A percentile compares a stretch with the other conserved stretches of the same genome.
These are phyloP conservation scores for Salix exigua DNA, from an alignment of 345 rosid genomes.

Conservation along the genomic window DNA sequence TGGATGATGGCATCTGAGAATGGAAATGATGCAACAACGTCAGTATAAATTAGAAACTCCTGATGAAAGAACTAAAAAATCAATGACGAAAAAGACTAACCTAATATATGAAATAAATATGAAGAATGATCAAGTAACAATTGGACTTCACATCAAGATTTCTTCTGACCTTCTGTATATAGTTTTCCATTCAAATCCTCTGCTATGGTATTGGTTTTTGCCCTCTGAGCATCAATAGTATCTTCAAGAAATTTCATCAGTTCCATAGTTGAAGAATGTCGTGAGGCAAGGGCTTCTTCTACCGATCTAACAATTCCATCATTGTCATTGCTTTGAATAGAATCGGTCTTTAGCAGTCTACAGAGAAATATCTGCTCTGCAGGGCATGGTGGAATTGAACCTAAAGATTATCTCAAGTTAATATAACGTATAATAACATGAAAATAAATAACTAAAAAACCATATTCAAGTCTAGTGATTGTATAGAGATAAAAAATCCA, in stretches of 20 bases:
- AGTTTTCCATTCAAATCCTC: constrained; percentile 38
- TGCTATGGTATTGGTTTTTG: constrained; percentile 48
- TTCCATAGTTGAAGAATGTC: constrained; percentile 56
- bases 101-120: constrained; percentile 20
- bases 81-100: constrained; percentile 12
- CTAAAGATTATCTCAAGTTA: constrained; percentile 38
- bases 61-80: neutral
- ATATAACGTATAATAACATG: neutral
- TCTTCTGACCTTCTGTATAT: constrained; percentile 66
- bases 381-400: constrained; percentile 62
- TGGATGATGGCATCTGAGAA: constrained; percentile 53
- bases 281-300: constrained; percentile 59
- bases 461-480: neutral
- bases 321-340: constrained; percentile 38
- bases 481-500: neutral
- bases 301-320: constrained; percentile 45
- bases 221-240: constrained; percentile 56
- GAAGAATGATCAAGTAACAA: constrained; percentile 11
- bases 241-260: constrained; percentile 69
- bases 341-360: constrained; percentile 63
- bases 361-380: constrained; percentile 78
- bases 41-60: neutral
- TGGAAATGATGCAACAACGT: neutral
- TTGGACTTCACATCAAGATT: constrained; percentile 19
- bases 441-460: too few species aligned